phyloP scores from a whole-genome alignment of 2,329 filamentous ascomycete genomes.

The Colletotrichum sp. region DNA sequence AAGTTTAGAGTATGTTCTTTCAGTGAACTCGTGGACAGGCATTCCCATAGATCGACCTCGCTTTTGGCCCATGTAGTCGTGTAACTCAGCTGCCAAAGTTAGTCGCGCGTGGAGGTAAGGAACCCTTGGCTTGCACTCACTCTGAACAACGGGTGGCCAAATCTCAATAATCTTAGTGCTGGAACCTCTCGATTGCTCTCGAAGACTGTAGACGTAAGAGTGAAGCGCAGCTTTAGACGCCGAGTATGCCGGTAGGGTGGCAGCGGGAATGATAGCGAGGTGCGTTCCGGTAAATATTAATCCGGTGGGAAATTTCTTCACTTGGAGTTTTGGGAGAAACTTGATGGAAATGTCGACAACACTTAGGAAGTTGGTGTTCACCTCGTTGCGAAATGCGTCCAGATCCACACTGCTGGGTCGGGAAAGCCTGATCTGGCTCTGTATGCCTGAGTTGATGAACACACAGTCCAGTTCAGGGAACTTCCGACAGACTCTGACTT shows the following conservation, averaged over 20 bases:
- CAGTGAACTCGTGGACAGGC: constrained; percentile 35
- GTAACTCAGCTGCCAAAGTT: constrained; percentile 23
- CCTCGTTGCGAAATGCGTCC: constrained; percentile 29
- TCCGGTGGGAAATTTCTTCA: constrained; percentile 7
- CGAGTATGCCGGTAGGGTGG: constrained; percentile 42
- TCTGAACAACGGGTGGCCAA: constrained; percentile 34
- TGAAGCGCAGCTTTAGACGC: constrained; percentile 50
- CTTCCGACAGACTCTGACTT: constrained; percentile 19
- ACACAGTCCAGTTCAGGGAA: constrained; percentile 60
- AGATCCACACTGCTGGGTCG: constrained; percentile 32
- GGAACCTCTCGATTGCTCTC: constrained; percentile 33
- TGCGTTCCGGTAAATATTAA: constrained; percentile 24
- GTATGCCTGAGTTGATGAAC: constrained; percentile 62
- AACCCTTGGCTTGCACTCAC: constrained; percentile 26
- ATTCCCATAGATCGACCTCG: constrained; percentile 20
- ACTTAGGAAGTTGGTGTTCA: constrained; percentile 31
- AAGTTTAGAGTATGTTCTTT: constrained; percentile 39
- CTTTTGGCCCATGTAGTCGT: constrained; percentile 25
- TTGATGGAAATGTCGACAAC: constrained; percentile 30
- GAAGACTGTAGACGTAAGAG: constrained; percentile 44
- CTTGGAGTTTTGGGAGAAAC: constrained; percentile 31
- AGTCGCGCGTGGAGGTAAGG: constrained; percentile 24
- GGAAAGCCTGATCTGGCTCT: constrained; percentile 48
- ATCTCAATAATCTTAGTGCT: constrained; percentile 40
- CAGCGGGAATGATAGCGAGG: constrained; percentile 37